Evolutionary conservation across 257 asterid species (phyloP).

Genomic region (Gynochthodes officinalis): DNA sequence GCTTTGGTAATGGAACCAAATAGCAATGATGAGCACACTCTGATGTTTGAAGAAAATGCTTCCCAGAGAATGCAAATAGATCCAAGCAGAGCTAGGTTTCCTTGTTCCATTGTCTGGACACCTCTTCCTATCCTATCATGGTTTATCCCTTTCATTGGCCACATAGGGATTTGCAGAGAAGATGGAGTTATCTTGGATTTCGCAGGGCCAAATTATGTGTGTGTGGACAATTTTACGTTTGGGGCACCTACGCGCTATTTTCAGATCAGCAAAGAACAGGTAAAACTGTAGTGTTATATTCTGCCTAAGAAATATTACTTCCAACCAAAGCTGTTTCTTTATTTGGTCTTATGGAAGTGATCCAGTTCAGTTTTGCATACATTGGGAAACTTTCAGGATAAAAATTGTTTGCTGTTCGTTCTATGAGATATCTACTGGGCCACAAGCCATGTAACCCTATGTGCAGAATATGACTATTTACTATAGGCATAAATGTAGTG

Average conservation of each 20-base stretch:
- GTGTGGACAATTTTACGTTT: constrained; percentile 81
- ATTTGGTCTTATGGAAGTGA: too few relatives aligned
- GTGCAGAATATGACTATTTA: background rate
- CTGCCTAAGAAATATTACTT: constrained; percentile 7
- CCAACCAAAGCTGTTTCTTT: background rate
- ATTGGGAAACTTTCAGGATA: background rate
- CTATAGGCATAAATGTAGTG: background rate
- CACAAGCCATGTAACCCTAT: background rate
- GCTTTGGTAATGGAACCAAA: constrained; percentile 49
- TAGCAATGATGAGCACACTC: constrained; percentile 40
- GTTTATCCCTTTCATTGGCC: constrained; percentile 85
- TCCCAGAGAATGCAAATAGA: constrained; percentile 40
- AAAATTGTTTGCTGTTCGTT: background rate
- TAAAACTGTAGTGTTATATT: constrained; percentile 20
- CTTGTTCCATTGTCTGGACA: constrained; percentile 89
- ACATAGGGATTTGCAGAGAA: constrained; percentile 82
- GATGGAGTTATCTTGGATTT: constrained; percentile 93
- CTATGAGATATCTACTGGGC: background rate
- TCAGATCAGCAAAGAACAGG: constrained; percentile 75
- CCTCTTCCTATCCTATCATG: constrained; percentile 91
- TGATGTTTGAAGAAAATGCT: constrained; percentile 49
- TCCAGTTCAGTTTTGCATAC: background rate
- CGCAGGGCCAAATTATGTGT: constrained; percentile 88
- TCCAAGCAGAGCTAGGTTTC: constrained; percentile 64
- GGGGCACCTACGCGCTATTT: constrained; percentile 81